These are phyloP conservation scores for Aspergillus diversus DNA, from an alignment of 495 filamentous ascomycete genomes.

Conservation along the genomic window DNA sequence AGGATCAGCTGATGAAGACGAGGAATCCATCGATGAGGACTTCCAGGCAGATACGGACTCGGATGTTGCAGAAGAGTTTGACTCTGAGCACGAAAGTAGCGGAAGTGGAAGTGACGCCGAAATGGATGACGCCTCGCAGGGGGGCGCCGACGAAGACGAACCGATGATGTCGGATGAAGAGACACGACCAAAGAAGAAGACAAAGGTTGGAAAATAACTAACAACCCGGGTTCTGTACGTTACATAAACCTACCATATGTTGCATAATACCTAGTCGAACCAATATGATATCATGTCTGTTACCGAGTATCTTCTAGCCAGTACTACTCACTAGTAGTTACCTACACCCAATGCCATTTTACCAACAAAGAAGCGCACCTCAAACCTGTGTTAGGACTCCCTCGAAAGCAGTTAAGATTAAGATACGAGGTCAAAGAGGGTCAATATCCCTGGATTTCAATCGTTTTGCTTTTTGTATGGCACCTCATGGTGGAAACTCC, in stretches of 20 bases:
- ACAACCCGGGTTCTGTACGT: background rate
- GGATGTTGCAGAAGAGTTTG: constrained; percentile 95
- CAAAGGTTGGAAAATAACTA: constrained; percentile 51
- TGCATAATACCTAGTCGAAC: constrained; percentile 20
- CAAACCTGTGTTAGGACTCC: too few species aligned
- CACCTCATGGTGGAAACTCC: too few species aligned
- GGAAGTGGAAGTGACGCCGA: constrained; percentile 68
- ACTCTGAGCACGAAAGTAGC: constrained; percentile 85
- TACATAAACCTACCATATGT: background rate
- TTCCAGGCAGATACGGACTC: constrained; percentile 90
- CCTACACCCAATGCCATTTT: too few species aligned
- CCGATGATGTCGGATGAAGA: constrained; percentile 42
- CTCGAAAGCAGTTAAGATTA: too few species aligned
- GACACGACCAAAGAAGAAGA: constrained; percentile 72
- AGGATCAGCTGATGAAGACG: constrained; percentile 93
- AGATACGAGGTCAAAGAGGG: too few species aligned
- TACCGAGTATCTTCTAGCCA: background rate
- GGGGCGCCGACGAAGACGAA: constrained; percentile 56
- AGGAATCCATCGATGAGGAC: constrained; percentile 93
- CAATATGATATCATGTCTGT: constrained; percentile 12
- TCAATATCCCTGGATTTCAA: too few species aligned
- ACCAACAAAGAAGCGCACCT: too few species aligned
- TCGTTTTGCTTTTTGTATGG: too few species aligned
- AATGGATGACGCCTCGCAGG: constrained; percentile 61
- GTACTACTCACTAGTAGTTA: too few species aligned